Conservation (phyloP, 345 rosid species). For the Citrus australasica region DNA sequence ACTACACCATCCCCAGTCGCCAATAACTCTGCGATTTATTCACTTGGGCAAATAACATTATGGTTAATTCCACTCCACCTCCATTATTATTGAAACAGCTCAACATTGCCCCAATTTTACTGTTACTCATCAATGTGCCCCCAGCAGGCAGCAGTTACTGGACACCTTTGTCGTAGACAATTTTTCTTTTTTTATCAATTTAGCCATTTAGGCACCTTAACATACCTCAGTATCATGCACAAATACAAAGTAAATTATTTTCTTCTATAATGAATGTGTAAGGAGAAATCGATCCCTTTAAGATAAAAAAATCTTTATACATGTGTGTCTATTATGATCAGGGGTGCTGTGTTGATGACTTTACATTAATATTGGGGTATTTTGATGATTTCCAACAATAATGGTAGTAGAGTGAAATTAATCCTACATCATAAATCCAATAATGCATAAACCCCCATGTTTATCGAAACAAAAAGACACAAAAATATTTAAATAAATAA, state of each 20-base stretch:
- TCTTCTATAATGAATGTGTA: no score
- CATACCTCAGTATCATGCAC: not conserved
- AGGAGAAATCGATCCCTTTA: not conserved
- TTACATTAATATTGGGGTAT: no score
- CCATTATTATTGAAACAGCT: not conserved
- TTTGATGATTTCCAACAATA: not conserved
- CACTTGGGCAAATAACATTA: no score
- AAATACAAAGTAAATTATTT: no score
- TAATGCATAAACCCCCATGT: not conserved
- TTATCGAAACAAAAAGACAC: not conserved
- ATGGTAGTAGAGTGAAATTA: not conserved
- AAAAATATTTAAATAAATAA: no score
- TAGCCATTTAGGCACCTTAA: not conserved
- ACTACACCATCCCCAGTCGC: conserved; percentile 5
- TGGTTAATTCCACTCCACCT: not conserved
- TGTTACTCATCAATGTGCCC: not conserved
- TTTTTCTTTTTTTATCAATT: no score
- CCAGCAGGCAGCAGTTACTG: not conserved
- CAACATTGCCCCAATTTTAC: not conserved
- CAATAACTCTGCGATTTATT: conserved; percentile 10
- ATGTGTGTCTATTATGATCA: not conserved
- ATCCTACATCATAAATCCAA: not conserved
- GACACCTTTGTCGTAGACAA: not conserved
- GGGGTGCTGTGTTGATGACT: not conserved
- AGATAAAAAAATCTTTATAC: no score